phyloP scores from a whole-genome alignment of 305 asterid species.

The Andrographis paniculata region DNA sequence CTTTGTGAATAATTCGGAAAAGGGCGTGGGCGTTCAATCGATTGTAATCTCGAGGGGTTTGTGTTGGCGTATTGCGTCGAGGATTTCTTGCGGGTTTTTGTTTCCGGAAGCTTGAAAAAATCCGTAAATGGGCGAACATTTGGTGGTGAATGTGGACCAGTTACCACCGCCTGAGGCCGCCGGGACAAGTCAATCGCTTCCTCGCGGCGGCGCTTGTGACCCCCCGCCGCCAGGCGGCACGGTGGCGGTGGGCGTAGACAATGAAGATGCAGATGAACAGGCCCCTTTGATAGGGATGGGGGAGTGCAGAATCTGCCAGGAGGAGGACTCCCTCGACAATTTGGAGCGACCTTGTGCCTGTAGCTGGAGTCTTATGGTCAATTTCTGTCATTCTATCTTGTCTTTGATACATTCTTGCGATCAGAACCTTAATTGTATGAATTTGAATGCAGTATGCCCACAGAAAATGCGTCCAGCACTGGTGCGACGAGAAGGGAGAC shows the following conservation, averaged over 20 bases:
- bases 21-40: constrained; percentile 14
- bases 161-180: constrained; percentile 29
- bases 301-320: constrained; percentile 95
- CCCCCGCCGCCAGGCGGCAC: constrained; percentile 18
- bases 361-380: constrained; percentile 91
- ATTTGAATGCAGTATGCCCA: constrained; percentile 54
- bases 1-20: constrained; percentile 9
- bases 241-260: constrained; percentile 29
- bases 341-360: constrained; percentile 95
- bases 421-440: background rate
- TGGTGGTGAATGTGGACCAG: constrained; percentile 55
- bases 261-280: constrained; percentile 43
- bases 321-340: constrained; percentile 69
- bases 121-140: constrained; percentile 56
- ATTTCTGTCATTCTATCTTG: background rate
- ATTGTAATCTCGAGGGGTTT: constrained; percentile 16
- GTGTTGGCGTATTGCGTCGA: constrained; percentile 17
- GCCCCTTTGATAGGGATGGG: constrained; percentile 50
- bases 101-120: constrained; percentile 12
- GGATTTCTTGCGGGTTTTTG: constrained; percentile 32
- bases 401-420: background rate
- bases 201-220: too few relatives aligned
- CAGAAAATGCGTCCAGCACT: constrained; percentile 86
- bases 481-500: constrained; percentile 98
- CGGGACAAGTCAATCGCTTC: constrained; percentile 9